Base-by-base conservation (phyloP, 108 stramenopile genomes). In the Cyclotella atomus region DNA sequence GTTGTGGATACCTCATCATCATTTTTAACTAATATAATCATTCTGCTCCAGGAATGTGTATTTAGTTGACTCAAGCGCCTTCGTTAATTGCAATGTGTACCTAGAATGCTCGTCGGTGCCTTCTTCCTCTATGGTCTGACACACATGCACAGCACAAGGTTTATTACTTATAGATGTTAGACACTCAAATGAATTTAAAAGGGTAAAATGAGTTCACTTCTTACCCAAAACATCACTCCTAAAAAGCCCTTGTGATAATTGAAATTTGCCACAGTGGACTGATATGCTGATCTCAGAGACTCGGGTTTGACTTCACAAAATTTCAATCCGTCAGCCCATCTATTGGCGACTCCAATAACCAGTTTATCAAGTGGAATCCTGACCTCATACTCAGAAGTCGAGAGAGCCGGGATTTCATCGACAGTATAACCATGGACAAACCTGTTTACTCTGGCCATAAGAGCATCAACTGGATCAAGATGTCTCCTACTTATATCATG, bases 161-260 rank as follows among this genome's bases (percentile, higher is more conserved):
- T n/a, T n/a, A n/a, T n/a, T n/a, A n/a, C n/a, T n/a, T n/a, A n/a
- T n/a, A n/a, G n/a, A n/a, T n/a, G n/a, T n/a, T n/a, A n/a, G n/a
- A n/a, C n/a, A n/a, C n/a, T n/a, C n/a, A n/a, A 4, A 62, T 43
- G 2, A 44, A 12, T 32, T 34, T 14, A 19, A 33, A 59, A 59
- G 33, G 12, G 17, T 0, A 30, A 2, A 8, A 35, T 8, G 16
- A 59, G 30, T 1, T 15, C 25, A 32, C 12, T 12, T 21, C 64
- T 45, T 21, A 79, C 83, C 89, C 91, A 92, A 70, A 89, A 92
- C 89, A 88, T 90, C 12, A 90, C 64, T 0, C 91, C 91, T 9
- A 84, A 47, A 33, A 85, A 88, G 25, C 67, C 59, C 0, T 52
- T 21, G 1, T n/a, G n/a, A n/a, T n/a, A n/a, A n/a, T 66, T 55